Base-by-base conservation (phyloP, 106 monocot genomes). In the Dendrobium huoshanense region DNA sequence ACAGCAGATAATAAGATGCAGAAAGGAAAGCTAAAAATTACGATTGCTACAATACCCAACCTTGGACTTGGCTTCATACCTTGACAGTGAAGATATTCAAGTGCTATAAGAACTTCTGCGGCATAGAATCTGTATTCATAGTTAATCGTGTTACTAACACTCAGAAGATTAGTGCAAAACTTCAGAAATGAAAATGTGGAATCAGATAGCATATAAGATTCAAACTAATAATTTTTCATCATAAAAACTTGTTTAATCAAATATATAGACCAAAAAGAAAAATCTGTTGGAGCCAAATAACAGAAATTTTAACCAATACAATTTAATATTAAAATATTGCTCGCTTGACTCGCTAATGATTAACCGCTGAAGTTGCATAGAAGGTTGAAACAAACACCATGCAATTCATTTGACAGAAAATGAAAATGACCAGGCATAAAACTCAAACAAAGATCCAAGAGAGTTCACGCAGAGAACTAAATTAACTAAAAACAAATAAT, bases 71-170 rank as follows among this genome's bases (percentile, higher is more conserved):
- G 67, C 24, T 82, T 18, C 80, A 54, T 84, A 95, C 98, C 98
- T 98, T 95, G 98, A 85, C 98, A 98, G 79, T 98, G 98, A 79
- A 98, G 98, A 79, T 98, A 98, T 78, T 98, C 98, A 27, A 98
- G 91, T 59, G 92, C 91, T 56, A 95, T 65, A 68, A 98, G 83
- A 75, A 98, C 91, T 91, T 98, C 98, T 27, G 94, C 91, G 78
- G 94, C 95, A 87, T 88, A 98, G 85, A 98, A 98, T 82, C 98
- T 98, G 83, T 27, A 85, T 29, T 80, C 77, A 79, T 44, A 24
- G 59, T 81, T 49, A 70, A 72, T 17, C 51, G 29, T 20, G 44
- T 78, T 47, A 58, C 24, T 48, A 75, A 75, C 9, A 22, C 47
- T 75, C 13, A 48, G 47, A 75, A 74, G 29, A 74, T 37, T 37